Percentiles rank a stretch among this genome's conserved stretches.
Conservation (phyloP, 1,139 yeast species). For the Kluyveromyces sp. region DNA sequence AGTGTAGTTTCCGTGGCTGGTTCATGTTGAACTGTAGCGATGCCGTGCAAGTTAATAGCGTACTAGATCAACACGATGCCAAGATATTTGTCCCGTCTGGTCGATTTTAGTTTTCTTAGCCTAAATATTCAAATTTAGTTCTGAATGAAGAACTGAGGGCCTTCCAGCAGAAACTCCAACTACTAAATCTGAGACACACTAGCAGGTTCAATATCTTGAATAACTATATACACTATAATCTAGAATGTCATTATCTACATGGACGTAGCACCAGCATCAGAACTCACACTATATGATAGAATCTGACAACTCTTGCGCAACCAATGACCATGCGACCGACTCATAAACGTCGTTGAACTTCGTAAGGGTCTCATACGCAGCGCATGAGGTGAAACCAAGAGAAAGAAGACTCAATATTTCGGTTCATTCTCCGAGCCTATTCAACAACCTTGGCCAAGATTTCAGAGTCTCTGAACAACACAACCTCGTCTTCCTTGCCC, state of each 20-base stretch:
- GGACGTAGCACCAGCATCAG: too few relatives aligned
- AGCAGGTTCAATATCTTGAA: background rate
- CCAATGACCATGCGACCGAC: too few relatives aligned
- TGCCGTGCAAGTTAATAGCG: conserved; percentile 16
- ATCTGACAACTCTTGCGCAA: too few relatives aligned
- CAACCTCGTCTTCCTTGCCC: conserved; percentile 64
- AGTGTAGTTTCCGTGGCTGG: conserved; percentile 27
- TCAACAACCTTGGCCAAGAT: conserved; percentile 82
- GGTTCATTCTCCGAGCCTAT: background rate
- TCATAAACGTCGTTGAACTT: background rate
- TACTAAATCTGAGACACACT: too few relatives aligned
- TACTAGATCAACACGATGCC: conserved; percentile 20
- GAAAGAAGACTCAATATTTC: background rate
- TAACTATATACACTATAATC: background rate
- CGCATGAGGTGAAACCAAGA: background rate
- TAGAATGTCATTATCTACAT: background rate
- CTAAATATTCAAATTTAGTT: background rate
- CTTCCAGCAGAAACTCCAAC: too few relatives aligned
- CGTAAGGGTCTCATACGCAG: background rate
- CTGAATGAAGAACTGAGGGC: background rate
- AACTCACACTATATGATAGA: too few relatives aligned
- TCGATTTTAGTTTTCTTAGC: background rate
- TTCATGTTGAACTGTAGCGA: conserved; percentile 28
- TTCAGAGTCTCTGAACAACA: conserved; percentile 82
- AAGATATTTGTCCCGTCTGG: conserved; percentile 13